Evolutionary conservation across 768 basidiomycete species (phyloP).

Genomic region (Dioszegia aurantiaca): DNA sequence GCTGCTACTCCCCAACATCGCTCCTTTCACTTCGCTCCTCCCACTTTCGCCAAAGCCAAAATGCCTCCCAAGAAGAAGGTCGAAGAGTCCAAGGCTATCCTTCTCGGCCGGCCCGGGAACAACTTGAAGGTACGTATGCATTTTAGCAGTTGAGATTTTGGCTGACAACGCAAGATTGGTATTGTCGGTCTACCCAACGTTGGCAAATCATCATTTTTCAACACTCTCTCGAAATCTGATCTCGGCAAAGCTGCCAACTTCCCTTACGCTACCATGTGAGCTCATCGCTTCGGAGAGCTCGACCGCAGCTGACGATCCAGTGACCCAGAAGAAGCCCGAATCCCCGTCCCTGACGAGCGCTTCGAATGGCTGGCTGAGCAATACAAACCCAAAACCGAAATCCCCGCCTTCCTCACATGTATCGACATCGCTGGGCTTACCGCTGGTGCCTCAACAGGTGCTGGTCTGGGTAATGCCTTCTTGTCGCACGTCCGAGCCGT

Average conservation of each 20-base stretch:
- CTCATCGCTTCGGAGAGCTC: neutral
- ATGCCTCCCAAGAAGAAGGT: conserved; percentile 91
- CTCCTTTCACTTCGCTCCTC: conserved; percentile 1
- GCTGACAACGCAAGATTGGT: conserved; percentile 63
- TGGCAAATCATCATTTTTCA: conserved; percentile 99
- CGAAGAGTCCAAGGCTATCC: conserved; percentile 72
- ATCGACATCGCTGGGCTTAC: conserved; percentile 99
- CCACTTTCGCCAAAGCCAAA: conserved; percentile 50
- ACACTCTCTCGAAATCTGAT: conserved; percentile 76
- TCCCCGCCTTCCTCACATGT: conserved; percentile 93
- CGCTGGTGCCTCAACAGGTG: conserved; percentile 96
- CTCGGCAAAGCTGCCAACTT: conserved; percentile 95
- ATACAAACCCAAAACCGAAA: conserved; percentile 82
- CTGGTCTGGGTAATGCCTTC: conserved; percentile 96
- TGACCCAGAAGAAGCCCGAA: conserved; percentile 85
- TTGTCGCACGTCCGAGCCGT: conserved; percentile 96
- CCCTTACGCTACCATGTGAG: conserved; percentile 64
- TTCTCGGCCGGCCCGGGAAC: conserved; percentile 89
- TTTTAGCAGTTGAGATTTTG: too few relatives aligned
- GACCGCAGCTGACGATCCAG: conserved; percentile 62
- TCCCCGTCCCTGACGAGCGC: conserved; percentile 87
- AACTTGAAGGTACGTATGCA: conserved; percentile 66
- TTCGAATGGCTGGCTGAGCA: conserved; percentile 90
- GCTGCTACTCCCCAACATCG: neutral
- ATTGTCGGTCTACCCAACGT: conserved; percentile 98